Evolutionary conservation across 1,284 basidiomycete species (phyloP).

Genomic region (Papiliotrema nemorosa): DNA sequence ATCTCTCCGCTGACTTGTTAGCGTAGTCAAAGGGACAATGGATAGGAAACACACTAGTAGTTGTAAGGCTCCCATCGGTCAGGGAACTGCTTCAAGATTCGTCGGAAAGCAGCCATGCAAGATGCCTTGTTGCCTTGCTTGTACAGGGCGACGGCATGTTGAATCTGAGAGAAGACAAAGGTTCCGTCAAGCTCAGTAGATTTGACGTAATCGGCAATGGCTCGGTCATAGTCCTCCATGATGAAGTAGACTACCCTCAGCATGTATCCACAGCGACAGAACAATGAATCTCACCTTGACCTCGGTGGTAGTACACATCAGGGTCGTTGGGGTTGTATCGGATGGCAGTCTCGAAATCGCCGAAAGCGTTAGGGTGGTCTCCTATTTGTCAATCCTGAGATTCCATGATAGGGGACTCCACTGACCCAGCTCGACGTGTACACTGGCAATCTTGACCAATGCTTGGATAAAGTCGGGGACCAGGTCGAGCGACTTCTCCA

Average conservation of each 20-base stretch:
- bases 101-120: slow-evolving; percentile 85
- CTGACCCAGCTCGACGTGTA: slow-evolving; percentile 88
- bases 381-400: slow-evolving; percentile 13
- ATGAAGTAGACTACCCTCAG: slow-evolving; percentile 80
- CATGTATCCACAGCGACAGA: background rate
- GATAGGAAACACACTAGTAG: slow-evolving; percentile 67
- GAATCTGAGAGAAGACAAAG: slow-evolving; percentile 94
- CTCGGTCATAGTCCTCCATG: slow-evolving; percentile 81
- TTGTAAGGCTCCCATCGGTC: slow-evolving; percentile 79
- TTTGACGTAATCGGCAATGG: slow-evolving; percentile 85
- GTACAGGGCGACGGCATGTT: slow-evolving; percentile 95
- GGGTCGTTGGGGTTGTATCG: slow-evolving; percentile 78
- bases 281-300: slow-evolving; percentile 64
- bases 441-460: slow-evolving; percentile 95
- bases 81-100: slow-evolving; percentile 76
- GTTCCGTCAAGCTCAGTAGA: slow-evolving; percentile 64
- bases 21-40: background rate
- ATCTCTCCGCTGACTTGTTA: slow-evolving; percentile 73
- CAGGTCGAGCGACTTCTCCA: slow-evolving; percentile 72
- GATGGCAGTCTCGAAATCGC: slow-evolving; percentile 88
- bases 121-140: slow-evolving; percentile 74
- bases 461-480: slow-evolving; percentile 78
- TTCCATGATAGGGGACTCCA: too few relatives aligned
- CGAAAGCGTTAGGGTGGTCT: slow-evolving; percentile 73
- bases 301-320: slow-evolving; percentile 98